phyloP scores from a whole-genome alignment of 2,329 filamentous ascomycete genomes.

The Dactylellina leptospora region DNA sequence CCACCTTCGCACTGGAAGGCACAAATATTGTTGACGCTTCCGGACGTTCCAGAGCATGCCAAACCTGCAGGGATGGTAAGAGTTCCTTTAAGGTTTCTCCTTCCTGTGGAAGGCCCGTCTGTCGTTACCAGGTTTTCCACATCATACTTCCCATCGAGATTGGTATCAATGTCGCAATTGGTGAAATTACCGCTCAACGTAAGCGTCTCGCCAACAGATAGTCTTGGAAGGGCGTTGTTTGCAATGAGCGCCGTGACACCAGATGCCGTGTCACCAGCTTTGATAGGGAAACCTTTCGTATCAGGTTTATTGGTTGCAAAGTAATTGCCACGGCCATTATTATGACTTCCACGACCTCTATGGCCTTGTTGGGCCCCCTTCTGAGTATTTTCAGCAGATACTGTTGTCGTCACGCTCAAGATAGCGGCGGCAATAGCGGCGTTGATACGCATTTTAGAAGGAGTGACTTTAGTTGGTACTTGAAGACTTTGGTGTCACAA shows the following conservation, averaged over 20 bases:
- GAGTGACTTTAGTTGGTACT: too few species aligned
- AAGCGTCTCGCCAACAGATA: conserved; percentile 1
- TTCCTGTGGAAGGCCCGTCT: neutral
- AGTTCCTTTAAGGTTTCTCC: too few species aligned
- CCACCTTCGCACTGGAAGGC: conserved; percentile 6
- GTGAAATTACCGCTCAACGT: neutral
- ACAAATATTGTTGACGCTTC: conserved; percentile 3
- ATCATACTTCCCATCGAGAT: conserved; percentile 9
- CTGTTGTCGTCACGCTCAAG: neutral
- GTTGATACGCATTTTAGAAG: conserved; percentile 16
- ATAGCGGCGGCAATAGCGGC: conserved; percentile 11
- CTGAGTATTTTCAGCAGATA: neutral
- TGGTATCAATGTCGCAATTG: conserved; percentile 5
- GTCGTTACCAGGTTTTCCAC: neutral
- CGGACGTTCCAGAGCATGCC: neutral
- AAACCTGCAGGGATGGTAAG: conserved; percentile 2
- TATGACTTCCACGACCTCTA: neutral
- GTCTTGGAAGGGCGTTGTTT: conserved; percentile 4
- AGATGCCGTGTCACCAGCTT: neutral
- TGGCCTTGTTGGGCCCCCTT: neutral
- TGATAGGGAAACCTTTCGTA: neutral
- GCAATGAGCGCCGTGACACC: neutral
- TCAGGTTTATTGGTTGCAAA: neutral
- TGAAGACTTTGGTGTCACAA: too few species aligned
- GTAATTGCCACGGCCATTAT: neutral